Evolutionary conservation across 2,329 filamentous ascomycete species (phyloP).

Genomic region (Ophiostoma sp.): DNA sequence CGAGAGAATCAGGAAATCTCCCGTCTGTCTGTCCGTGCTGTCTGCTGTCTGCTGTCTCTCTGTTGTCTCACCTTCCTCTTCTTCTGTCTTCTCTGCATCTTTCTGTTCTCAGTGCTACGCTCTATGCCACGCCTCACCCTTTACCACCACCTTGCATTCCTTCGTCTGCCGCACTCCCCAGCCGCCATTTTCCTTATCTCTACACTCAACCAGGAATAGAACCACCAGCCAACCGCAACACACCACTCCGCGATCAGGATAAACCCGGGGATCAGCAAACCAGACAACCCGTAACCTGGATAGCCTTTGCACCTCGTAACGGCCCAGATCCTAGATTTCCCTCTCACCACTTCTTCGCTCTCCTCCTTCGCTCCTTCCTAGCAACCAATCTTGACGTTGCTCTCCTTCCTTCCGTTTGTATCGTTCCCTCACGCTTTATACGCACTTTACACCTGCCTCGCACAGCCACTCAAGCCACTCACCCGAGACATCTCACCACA

Average conservation of each 20-base stretch:
- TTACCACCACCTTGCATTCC: background rate
- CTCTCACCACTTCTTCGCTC: background rate
- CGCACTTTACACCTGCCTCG: background rate
- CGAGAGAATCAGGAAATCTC: background rate
- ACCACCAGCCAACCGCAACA: background rate
- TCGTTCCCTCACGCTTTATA: background rate
- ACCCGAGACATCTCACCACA: background rate
- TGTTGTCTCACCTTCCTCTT: background rate
- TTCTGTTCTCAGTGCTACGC: background rate
- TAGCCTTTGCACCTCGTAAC: background rate
- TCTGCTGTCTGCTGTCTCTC: too few species aligned
- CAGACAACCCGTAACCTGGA: constrained; percentile 1
- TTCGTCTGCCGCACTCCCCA: background rate
- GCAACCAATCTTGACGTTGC: background rate
- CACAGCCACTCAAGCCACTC: background rate
- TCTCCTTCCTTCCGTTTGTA: background rate
- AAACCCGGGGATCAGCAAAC: background rate
- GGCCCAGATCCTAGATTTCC: background rate
- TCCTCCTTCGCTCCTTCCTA: background rate
- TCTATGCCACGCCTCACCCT: background rate
- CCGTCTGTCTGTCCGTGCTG: background rate
- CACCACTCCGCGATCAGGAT: background rate
- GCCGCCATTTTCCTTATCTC: background rate
- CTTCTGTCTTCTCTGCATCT: background rate
- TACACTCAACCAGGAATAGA: background rate